Evolutionary conservation across 257 asterid species (phyloP).

Genomic region (Eucommia ulmoides): DNA sequence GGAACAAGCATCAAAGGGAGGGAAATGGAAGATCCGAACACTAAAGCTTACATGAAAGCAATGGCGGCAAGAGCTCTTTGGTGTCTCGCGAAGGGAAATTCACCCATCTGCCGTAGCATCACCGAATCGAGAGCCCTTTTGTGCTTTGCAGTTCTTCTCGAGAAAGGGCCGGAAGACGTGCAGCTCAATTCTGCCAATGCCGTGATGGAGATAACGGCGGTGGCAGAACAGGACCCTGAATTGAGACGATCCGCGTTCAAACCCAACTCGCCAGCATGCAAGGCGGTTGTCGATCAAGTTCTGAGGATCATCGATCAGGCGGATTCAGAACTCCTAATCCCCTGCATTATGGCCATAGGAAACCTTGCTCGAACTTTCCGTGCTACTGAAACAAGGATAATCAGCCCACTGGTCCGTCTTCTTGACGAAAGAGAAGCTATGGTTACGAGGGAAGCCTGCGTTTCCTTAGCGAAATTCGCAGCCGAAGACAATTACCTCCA

Average conservation of each 20-base stretch:
- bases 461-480: conserved; percentile 48
- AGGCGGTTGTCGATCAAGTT: conserved; percentile 56
- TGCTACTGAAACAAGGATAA: conserved; percentile 59
- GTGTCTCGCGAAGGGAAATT: conserved; percentile 16
- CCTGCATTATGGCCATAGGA: conserved; percentile 50
- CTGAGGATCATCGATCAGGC: conserved; percentile 28
- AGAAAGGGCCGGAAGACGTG: conserved; percentile 16
- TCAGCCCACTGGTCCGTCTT: conserved; percentile 41
- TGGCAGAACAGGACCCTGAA: conserved; percentile 52
- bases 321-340: conserved; percentile 39
- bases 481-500: conserved; percentile 38
- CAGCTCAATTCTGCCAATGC: conserved; percentile 17
- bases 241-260: conserved; percentile 51
- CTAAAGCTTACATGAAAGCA: conserved; percentile 17
- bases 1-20: conserved; percentile 12
- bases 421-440: conserved; percentile 49
- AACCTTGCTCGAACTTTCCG: conserved; percentile 54
- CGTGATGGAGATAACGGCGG: conserved; percentile 57
- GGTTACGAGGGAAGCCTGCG: conserved; percentile 40
- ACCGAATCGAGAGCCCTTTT: conserved; percentile 20
- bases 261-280: conserved; percentile 68
- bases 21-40: conserved; percentile 18
- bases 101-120: conserved; percentile 16
- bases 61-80: conserved; percentile 22
- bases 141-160: conserved; percentile 16